Evolutionary conservation across 768 basidiomycete genomes (phyloP).

Genomic region (Suillus weaverae): DNA sequence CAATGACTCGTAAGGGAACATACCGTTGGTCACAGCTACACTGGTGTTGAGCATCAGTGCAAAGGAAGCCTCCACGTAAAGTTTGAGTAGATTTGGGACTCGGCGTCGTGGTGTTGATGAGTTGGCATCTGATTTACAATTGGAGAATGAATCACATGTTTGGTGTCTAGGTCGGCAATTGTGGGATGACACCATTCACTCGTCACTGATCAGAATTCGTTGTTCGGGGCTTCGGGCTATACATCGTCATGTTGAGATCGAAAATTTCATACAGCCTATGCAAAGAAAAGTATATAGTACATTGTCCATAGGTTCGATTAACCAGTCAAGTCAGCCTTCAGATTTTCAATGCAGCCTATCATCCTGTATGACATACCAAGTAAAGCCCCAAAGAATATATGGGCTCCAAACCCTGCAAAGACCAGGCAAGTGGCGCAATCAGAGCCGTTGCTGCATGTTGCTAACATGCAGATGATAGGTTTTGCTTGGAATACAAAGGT

Average conservation of each 20-base stretch:
- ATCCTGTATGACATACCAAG: conserved; percentile 42
- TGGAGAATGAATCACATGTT: background rate
- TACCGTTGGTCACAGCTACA: background rate
- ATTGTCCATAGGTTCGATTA: background rate
- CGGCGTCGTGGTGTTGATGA: background rate
- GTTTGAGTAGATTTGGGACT: background rate
- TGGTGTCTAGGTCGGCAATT: background rate
- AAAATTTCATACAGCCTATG: background rate
- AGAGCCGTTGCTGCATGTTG: background rate
- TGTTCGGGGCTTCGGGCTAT: background rate
- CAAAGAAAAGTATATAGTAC: background rate
- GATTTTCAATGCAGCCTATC: conserved; percentile 20
- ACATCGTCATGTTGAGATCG: background rate
- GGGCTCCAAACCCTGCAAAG: conserved; percentile 37
- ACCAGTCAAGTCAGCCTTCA: background rate
- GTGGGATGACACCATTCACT: background rate
- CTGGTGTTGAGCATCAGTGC: background rate
- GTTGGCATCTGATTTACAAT: background rate
- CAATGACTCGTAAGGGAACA: background rate
- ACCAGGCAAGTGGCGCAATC: conserved; percentile 23
- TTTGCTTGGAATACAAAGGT: conserved; percentile 35
- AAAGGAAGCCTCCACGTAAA: background rate
- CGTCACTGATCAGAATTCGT: background rate
- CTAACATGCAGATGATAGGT: conserved; percentile 14
- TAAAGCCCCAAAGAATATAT: conserved; percentile 23